Conservation (phyloP, 2,329 filamentous ascomycete species). For the Drechslerella stenobrocha region DNA sequence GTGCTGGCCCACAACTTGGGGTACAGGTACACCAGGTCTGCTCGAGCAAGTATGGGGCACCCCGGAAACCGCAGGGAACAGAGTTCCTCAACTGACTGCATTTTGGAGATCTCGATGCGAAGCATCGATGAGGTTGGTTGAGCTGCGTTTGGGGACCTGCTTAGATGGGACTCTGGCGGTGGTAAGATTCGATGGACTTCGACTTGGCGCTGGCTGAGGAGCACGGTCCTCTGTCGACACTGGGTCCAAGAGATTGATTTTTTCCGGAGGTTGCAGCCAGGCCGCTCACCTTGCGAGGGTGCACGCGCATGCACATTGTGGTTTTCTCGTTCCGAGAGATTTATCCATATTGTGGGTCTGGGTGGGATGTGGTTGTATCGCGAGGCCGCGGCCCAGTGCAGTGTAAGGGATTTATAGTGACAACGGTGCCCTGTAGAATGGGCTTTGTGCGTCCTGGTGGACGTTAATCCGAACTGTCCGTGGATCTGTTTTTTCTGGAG, state of each 20-base stretch:
- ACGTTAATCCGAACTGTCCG: no score
- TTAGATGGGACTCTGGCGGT: no score
- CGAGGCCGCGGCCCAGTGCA: constrained; percentile 7
- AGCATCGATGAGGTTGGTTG: no score
- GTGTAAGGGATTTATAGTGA: constrained; percentile 40
- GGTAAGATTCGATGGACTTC: not conserved
- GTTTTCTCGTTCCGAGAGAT: constrained; percentile 32
- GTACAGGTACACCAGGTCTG: no score
- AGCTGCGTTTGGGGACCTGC: no score
- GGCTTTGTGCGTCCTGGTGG: no score
- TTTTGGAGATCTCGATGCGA: no score
- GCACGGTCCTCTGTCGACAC: not conserved
- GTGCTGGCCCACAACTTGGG: no score
- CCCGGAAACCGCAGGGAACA: no score
- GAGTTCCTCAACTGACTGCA: no score
- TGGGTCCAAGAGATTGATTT: not conserved
- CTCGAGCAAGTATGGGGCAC: no score
- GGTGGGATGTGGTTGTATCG: constrained; percentile 18
- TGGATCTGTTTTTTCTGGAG: no score
- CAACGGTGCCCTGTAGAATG: constrained; percentile 21
- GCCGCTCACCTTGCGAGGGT: not conserved
- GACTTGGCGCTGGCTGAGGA: not conserved
- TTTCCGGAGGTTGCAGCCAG: constrained; percentile 10
- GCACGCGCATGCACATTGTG: not conserved
- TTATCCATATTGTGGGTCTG: constrained; percentile 35